Evolutionary conservation across 345 rosid species (phyloP).

Genomic region (Populus nigra): DNA sequence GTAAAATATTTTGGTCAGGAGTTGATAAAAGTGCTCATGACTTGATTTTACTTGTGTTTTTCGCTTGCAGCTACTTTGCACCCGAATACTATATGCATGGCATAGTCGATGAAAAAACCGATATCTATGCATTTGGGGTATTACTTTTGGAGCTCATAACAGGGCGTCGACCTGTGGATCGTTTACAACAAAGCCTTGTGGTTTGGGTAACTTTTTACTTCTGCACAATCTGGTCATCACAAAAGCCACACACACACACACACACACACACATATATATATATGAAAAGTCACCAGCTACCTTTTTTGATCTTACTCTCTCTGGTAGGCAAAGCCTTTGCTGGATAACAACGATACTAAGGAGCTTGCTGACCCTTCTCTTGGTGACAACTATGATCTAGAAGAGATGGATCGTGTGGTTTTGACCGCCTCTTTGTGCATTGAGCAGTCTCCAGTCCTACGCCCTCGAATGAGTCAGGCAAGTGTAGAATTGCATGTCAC

Average conservation of each 20-base stretch:
- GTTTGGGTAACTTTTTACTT: slow-evolving; percentile 53
- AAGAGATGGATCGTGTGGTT: slow-evolving; percentile 62
- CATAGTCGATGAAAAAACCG: slow-evolving; percentile 89
- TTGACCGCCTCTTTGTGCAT: slow-evolving; percentile 80
- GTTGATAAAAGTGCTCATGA: background rate
- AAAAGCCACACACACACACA: background rate
- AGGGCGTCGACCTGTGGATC: slow-evolving; percentile 71
- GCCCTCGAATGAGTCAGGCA: slow-evolving; percentile 91
- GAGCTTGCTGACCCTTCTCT: slow-evolving; percentile 69
- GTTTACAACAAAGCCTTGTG: slow-evolving; percentile 65
- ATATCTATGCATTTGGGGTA: slow-evolving; percentile 85
- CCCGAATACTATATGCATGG: slow-evolving; percentile 97
- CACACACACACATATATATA: too few relatives aligned
- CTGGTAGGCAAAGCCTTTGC: slow-evolving; percentile 77
- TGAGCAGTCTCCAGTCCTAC: slow-evolving; percentile 73
- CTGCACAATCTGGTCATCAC: background rate
- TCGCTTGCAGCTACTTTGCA: slow-evolving; percentile 70
- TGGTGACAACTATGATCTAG: slow-evolving; percentile 46
- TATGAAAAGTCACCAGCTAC: background rate
- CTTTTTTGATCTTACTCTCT: slow-evolving; percentile 8
- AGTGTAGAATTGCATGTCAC: background rate
- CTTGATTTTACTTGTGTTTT: slow-evolving; percentile 4
- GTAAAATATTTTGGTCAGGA: background rate
- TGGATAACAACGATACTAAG: slow-evolving; percentile 43
- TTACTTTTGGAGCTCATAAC: slow-evolving; percentile 85